These are phyloP conservation scores for Closterium sp. DNA, from an alignment of 139 green algal genomes.

Conservation along the genomic window DNA sequence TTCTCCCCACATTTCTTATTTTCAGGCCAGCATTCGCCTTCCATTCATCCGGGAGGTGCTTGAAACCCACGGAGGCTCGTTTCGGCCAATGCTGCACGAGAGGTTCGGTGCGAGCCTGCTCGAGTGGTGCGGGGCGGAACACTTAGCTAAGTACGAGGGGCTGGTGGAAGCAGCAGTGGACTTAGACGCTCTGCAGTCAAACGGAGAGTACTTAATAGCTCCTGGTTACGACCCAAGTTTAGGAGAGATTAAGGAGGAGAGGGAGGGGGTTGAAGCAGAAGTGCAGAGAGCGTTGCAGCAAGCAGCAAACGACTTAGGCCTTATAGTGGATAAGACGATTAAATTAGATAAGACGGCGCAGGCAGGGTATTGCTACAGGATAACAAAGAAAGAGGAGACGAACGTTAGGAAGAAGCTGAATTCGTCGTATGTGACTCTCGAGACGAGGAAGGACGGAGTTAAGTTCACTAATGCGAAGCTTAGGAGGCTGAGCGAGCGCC, in stretches of 20 bases:
- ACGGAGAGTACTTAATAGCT: constrained; percentile 84
- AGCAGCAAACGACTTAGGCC: constrained; percentile 63
- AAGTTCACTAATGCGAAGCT: constrained; percentile 90
- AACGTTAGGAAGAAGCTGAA: constrained; percentile 70
- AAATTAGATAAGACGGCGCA: constrained; percentile 74
- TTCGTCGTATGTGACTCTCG: constrained; percentile 71
- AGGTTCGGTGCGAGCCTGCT: constrained; percentile 63
- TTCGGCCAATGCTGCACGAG: constrained; percentile 3
- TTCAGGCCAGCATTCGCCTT: constrained; percentile 62
- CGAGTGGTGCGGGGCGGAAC: constrained; percentile 67
- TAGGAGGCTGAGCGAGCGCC: constrained; percentile 33
- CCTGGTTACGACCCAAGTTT: constrained; percentile 75
- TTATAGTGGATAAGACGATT: constrained; percentile 64
- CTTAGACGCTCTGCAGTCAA: constrained; percentile 61
- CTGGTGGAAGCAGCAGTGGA: constrained; percentile 92
- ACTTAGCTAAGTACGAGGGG: constrained; percentile 91
- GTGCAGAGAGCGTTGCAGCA: constrained; percentile 56
- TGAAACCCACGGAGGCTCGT: constrained; percentile 59
- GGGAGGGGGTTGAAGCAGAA: constrained; percentile 62
- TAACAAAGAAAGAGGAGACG: constrained; percentile 93
- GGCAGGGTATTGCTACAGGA: constrained; percentile 74
- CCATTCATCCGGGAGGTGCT: constrained; percentile 73
- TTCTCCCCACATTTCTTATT: no score
- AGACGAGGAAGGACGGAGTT: constrained; percentile 90
- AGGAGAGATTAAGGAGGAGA: constrained; percentile 59